Percentiles rank a stretch among this genome's conserved stretches.
Evolutionary conservation across 2,329 filamentous ascomycete species (phyloP).

Genomic region (Lachnellula suecica): DNA sequence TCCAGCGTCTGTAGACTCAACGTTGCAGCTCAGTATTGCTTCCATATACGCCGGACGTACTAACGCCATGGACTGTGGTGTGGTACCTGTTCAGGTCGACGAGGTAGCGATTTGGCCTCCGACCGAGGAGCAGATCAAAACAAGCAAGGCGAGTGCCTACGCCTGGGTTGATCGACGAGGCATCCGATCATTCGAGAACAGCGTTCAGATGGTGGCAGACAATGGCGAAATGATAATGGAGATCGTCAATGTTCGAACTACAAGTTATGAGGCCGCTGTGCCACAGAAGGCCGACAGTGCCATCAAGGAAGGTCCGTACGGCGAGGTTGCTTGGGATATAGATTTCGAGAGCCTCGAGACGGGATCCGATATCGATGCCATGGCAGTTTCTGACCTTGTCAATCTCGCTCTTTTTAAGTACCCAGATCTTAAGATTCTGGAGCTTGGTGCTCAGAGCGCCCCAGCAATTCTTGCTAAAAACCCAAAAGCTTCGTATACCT

Average conservation of each 20-base stretch:
- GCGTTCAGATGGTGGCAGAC: slow-evolving; percentile 23
- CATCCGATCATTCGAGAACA: slow-evolving; percentile 21
- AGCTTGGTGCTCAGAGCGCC: slow-evolving; percentile 17
- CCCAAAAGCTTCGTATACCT: background rate
- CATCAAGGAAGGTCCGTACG: slow-evolving; percentile 23
- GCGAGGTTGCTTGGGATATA: slow-evolving; percentile 18
- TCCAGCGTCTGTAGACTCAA: slow-evolving; percentile 54
- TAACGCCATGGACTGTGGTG: slow-evolving; percentile 32
- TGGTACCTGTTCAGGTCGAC: slow-evolving; percentile 31
- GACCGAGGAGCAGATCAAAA: slow-evolving; percentile 9
- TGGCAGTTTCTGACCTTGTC: slow-evolving; percentile 12
- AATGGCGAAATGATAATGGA: slow-evolving; percentile 31
- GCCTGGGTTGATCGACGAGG: slow-evolving; percentile 23
- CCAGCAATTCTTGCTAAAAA: slow-evolving; percentile 1
- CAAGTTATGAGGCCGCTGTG: slow-evolving; percentile 32
- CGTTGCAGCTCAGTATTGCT: slow-evolving; percentile 48
- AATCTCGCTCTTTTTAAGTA: slow-evolving; percentile 31
- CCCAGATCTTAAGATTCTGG: slow-evolving; percentile 21
- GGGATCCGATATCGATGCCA: background rate
- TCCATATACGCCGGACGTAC: slow-evolving; percentile 30
- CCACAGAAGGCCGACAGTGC: slow-evolving; percentile 22
- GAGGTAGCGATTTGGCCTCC: slow-evolving; percentile 28
- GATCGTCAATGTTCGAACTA: slow-evolving; percentile 27
- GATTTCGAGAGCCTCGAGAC: slow-evolving; percentile 24
- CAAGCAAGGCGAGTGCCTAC: slow-evolving; percentile 19